Base-by-base conservation (phyloP, 2,329 filamentous ascomycete species). In the Penicillium sp. region DNA sequence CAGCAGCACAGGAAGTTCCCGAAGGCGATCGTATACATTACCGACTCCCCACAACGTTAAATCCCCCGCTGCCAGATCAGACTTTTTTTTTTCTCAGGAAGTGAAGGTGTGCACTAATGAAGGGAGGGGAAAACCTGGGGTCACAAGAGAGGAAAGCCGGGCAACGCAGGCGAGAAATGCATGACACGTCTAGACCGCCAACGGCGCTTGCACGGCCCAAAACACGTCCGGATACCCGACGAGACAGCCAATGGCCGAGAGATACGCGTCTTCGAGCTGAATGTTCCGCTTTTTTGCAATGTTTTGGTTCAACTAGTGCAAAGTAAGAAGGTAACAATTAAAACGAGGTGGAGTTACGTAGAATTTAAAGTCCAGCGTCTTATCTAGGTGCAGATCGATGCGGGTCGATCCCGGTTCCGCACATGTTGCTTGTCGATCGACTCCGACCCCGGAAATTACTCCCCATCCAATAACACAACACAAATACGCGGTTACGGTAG, bases 351-450 rank as follows among this genome's bases (percentile, higher is more conserved):
- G 14, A 33, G 13, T 18, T 35, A 16, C n/a, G 31, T 18, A 18
- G 31, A 36, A 4, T 36, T 36, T 36, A 11, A 20, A 4, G 33
- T 11, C 4, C 16, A 20, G 33, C 33, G 16, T 20, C 9, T 5
- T 18, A 36, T 25, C 38, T 14, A 22, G 2, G 22, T 45, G 35
- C 42, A 50, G 48, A 50, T 50, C 44, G 36, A 27, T 28, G 33
- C 33, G 33, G 48, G 48, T 50, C 42, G 41, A 48, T 48, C 42
- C 3, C 22, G 48, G 27, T 45, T 4, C 48, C 35, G 13, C 30
- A 41, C 33, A 25, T 27, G 5, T 6, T 27, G 25, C 6, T 8
- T 27, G 25, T 6, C 22, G 48, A 18, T 45, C 25, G 20, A 22
- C 20, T 4, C 20, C 20, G 20, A 22, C 36, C 18, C 36, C 45